Conservation (phyloP, 164 flowering plant genomes). For the Macadamia integrifolia region DNA sequence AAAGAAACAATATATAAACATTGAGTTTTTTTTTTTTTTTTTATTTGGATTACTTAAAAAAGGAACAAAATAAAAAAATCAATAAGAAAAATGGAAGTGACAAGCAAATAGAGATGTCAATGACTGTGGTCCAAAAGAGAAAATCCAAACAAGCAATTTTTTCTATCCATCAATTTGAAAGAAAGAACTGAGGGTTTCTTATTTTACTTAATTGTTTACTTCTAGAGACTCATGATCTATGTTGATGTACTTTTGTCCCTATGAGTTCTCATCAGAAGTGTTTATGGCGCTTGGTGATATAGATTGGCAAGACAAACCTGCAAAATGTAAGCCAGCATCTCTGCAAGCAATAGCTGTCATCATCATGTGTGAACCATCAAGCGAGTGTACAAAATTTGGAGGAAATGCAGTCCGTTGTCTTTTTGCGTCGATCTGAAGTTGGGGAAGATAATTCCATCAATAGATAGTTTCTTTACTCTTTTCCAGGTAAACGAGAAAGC, state of each 20-base stretch:
- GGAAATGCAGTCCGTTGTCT: constrained; percentile 94
- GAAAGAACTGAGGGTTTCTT: neutral
- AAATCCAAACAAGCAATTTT: neutral
- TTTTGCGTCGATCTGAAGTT: constrained; percentile 57
- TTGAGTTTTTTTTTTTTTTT: no score
- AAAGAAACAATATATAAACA: no score
- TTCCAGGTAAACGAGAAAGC: neutral
- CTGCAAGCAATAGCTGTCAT: constrained; percentile 94
- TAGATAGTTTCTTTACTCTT: no score
- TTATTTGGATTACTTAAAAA: no score
- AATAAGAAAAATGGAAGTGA: no score
- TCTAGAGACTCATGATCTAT: neutral
- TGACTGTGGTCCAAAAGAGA: no score
- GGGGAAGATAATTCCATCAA: no score
- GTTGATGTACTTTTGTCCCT: neutral
- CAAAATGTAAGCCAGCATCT: constrained; percentile 80
- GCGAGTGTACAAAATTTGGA: constrained; percentile 93
- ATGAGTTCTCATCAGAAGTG: neutral
- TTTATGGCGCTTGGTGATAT: neutral
- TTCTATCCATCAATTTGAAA: neutral
- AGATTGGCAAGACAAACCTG: constrained; percentile 48
- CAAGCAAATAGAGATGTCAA: no score
- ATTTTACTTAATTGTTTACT: neutral
- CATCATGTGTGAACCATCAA: constrained; percentile 99
- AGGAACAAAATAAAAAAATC: no score